Evolutionary conservation across 2,329 filamentous ascomycete genomes (phyloP).

Genomic region (Cadophora malorum): DNA sequence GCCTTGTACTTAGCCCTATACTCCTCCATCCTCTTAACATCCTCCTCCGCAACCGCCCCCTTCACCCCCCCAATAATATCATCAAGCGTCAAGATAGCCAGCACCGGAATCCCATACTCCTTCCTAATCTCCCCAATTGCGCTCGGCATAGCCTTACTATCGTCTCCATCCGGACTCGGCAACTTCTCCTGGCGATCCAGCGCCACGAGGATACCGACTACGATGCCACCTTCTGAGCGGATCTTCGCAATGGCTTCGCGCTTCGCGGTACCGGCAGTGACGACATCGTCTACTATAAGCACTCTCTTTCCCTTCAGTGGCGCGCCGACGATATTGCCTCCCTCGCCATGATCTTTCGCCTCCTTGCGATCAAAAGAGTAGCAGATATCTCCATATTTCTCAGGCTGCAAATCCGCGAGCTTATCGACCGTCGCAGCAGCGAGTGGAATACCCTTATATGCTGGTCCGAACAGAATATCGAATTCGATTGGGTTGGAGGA

Average conservation of each 20-base stretch:
- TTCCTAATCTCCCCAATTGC: conserved; percentile 86
- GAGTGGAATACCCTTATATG: conserved; percentile 94
- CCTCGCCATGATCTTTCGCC: conserved; percentile 94
- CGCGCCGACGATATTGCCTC: conserved; percentile 89
- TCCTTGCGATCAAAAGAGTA: conserved; percentile 98
- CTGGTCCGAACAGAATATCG: conserved; percentile 90
- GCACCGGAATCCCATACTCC: conserved; percentile 83
- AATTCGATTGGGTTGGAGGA: conserved; percentile 58
- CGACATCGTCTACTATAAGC: conserved; percentile 94
- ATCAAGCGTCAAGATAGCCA: conserved; percentile 82
- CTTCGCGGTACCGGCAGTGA: conserved; percentile 94
- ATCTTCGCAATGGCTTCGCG: conserved; percentile 92
- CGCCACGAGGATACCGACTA: conserved; percentile 88
- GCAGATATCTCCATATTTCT: conserved; percentile 70
- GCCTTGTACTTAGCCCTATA: conserved; percentile 73
- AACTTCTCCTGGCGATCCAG: conserved; percentile 88
- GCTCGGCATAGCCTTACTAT: conserved; percentile 70
- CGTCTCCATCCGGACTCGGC: conserved; percentile 59
- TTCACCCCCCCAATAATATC: conserved; percentile 77
- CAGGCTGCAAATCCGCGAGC: conserved; percentile 71
- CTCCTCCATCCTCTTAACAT: conserved; percentile 72
- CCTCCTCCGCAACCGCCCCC: conserved; percentile 64
- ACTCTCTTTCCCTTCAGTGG: conserved; percentile 83
- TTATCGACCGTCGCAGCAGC: conserved; percentile 78
- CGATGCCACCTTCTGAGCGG: conserved; percentile 78